phyloP scores from a whole-genome alignment of 495 filamentous ascomycete species.

The Hypoxylon perforatum region DNA sequence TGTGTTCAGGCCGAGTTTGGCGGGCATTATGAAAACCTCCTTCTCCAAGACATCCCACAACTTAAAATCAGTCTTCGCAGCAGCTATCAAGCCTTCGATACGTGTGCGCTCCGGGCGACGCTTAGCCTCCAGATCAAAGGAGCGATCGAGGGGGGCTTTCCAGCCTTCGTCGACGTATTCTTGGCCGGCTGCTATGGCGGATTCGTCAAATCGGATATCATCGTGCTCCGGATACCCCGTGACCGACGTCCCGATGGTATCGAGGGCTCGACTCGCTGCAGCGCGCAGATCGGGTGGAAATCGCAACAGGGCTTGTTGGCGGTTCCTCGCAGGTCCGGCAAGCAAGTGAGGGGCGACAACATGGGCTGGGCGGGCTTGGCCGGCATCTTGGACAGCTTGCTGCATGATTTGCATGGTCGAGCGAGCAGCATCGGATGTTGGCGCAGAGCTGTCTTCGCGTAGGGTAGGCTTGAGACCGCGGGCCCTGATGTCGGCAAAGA shows the following conservation, averaged over 20 bases:
- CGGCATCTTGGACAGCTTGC: constrained; percentile 44
- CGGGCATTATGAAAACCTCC: constrained; percentile 73
- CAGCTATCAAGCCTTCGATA: constrained; percentile 60
- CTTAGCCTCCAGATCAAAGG: constrained; percentile 48
- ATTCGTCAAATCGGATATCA: constrained; percentile 23
- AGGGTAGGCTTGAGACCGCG: constrained; percentile 40
- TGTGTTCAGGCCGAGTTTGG: constrained; percentile 48
- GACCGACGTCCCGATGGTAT: constrained; percentile 38
- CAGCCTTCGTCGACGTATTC: constrained; percentile 46
- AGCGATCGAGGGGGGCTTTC: constrained; percentile 41
- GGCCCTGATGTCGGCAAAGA: constrained; percentile 65
- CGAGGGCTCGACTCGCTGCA: constrained; percentile 52
- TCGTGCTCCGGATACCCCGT: not conserved
- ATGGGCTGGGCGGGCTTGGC: constrained; percentile 18
- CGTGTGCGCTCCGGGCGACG: constrained; percentile 53
- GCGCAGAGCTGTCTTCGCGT: not conserved
- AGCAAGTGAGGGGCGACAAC: constrained; percentile 16
- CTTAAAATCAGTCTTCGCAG: constrained; percentile 69
- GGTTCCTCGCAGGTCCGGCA: constrained; percentile 37
- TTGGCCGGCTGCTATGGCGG: constrained; percentile 9
- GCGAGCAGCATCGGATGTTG: not conserved
- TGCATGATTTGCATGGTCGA: constrained; percentile 50
- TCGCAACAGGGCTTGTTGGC: constrained; percentile 49
- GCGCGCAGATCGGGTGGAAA: constrained; percentile 54
- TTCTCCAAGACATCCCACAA: constrained; percentile 78